phyloP scores from a whole-genome alignment of 1,139 yeast species.

The Yamadazyma dushanensis region DNA sequence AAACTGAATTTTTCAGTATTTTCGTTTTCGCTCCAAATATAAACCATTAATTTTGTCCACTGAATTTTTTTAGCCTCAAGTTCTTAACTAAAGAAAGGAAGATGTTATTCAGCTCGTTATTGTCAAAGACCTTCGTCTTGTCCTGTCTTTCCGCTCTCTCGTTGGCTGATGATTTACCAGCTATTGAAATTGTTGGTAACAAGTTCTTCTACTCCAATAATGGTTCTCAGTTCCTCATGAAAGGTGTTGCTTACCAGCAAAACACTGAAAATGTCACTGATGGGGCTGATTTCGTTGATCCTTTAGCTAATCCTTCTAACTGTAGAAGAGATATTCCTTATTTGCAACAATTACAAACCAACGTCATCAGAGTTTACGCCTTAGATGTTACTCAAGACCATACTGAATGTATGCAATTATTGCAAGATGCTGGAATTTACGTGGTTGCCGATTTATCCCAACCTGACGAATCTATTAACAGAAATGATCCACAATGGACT shows the following conservation, averaged over 20 bases:
- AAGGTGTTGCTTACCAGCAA: slow-evolving; percentile 77
- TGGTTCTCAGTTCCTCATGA: slow-evolving; percentile 79
- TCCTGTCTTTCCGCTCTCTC: slow-evolving; percentile 10
- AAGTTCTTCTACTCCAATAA: slow-evolving; percentile 76
- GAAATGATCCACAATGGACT: slow-evolving; percentile 76
- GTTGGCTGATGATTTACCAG: slow-evolving; percentile 26
- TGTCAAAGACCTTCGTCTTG: slow-evolving; percentile 8
- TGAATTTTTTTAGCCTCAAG: not conserved
- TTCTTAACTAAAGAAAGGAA: not conserved
- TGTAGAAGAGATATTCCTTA: slow-evolving; percentile 82
- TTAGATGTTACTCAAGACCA: slow-evolving; percentile 73
- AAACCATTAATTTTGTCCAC: slow-evolving; percentile 1
- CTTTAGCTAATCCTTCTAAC: slow-evolving; percentile 65
- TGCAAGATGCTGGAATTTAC: slow-evolving; percentile 87
- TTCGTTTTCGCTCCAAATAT: slow-evolving; percentile 5
- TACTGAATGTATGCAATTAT: slow-evolving; percentile 82
- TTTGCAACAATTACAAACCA: slow-evolving; percentile 75
- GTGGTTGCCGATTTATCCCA: slow-evolving; percentile 85
- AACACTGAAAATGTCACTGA: slow-evolving; percentile 56
- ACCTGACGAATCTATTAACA: slow-evolving; percentile 72
- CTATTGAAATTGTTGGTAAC: slow-evolving; percentile 65
- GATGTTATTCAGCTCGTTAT: slow-evolving; percentile 15
- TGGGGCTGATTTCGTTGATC: slow-evolving; percentile 54
- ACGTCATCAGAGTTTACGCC: slow-evolving; percentile 73
- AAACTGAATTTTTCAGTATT: slow-evolving; percentile 1